phyloP scores from a whole-genome alignment of 257 asterid species.

The Solanum lycopersicoides region DNA sequence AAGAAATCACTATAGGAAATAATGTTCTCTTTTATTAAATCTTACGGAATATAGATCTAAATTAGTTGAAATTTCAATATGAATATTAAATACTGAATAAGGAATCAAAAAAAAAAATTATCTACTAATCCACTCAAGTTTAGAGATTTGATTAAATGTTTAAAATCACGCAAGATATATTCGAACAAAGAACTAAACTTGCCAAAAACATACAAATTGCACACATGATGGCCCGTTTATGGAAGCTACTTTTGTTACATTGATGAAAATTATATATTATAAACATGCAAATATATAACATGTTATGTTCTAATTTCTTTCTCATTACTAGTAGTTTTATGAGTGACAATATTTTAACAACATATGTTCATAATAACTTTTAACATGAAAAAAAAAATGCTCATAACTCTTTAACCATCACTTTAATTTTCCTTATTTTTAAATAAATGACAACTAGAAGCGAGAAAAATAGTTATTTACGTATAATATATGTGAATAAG shows the following conservation, averaged over 20 bases:
- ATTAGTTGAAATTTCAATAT: not conserved
- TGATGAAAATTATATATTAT: not conserved
- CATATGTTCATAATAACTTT: not conserved
- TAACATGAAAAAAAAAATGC: not conserved
- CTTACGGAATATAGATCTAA: rapidly evolving
- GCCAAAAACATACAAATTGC: not conserved
- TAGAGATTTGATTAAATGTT: not conserved
- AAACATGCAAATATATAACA: not conserved
- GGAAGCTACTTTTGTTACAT: not conserved
- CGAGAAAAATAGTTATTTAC: not conserved
- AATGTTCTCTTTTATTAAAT: not conserved
- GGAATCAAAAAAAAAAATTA: not conserved
- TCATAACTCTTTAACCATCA: not conserved
- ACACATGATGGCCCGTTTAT: not conserved
- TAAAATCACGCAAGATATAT: not conserved
- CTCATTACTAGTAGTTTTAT: not conserved
- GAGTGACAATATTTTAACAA: not conserved
- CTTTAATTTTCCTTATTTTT: not conserved
- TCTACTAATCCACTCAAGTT: not conserved
- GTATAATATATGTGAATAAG: not conserved
- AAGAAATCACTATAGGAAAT: not conserved
- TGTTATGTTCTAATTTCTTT: not conserved
- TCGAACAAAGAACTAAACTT: not conserved
- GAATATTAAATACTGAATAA: not conserved
- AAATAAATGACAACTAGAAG: not conserved